These are phyloP conservation scores for Mycena chlorophos DNA, from an alignment of 768 basidiomycete genomes.

Conservation along the genomic window DNA sequence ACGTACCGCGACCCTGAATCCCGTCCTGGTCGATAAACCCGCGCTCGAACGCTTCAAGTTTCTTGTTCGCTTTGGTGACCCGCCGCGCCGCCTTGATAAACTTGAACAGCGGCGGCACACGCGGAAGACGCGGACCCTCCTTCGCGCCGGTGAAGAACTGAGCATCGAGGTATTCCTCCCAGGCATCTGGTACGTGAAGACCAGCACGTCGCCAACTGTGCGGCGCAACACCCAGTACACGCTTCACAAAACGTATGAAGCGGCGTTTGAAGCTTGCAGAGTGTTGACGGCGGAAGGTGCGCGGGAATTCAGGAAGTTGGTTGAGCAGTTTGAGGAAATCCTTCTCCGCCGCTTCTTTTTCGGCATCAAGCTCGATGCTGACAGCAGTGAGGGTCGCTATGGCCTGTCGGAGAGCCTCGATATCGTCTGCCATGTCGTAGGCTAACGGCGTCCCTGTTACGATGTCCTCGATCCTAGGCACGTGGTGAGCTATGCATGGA, in stretches of 20 bases:
- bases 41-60: constrained; percentile 67
- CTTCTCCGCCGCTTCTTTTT: constrained; percentile 57
- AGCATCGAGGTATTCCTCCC: constrained; percentile 35
- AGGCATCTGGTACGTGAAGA: constrained; percentile 26
- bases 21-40: constrained; percentile 82
- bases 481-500: constrained; percentile 19
- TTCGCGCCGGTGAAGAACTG: constrained; percentile 8
- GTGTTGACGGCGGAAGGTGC: constrained; percentile 24
- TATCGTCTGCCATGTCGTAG: constrained; percentile 30
- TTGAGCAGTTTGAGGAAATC: constrained; percentile 49
- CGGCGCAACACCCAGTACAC: constrained; percentile 40
- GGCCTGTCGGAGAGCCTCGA: constrained; percentile 46
- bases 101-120: constrained; percentile 36
- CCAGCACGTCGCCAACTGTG: constrained; percentile 22
- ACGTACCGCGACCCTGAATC: constrained; percentile 56
- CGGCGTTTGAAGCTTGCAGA: constrained; percentile 21
- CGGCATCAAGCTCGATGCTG: constrained; percentile 57
- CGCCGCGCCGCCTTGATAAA: constrained; percentile 61
- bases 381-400: constrained; percentile 49
- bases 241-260: constrained; percentile 37
- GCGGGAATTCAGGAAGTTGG: constrained; percentile 34
- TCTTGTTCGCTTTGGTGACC: constrained; percentile 62
- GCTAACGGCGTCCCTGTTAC: constrained; percentile 27
- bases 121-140: constrained; percentile 13
- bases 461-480: constrained; percentile 15